Base-by-base conservation (phyloP, 768 basidiomycete genomes). In the Leucocoprinus leucothites region DNA sequence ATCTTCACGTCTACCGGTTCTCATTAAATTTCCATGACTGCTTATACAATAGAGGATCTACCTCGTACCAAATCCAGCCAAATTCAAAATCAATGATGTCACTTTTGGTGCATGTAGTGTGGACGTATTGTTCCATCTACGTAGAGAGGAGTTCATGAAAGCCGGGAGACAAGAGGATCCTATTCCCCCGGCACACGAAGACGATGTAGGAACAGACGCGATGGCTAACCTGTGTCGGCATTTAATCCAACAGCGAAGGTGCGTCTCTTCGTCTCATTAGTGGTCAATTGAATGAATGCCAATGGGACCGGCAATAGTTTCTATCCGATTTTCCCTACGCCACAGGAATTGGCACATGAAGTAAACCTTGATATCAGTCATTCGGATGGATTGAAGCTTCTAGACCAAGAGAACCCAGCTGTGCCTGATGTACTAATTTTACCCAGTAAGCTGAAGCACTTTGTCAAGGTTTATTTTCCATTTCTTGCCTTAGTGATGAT, bases 301-400 rank as follows among this genome's bases (percentile, higher is more conserved):
- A n/a, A n/a, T n/a, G n/a, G n/a, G 1, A 35, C 18, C 11, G 16
- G 19, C 14, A 3, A 18, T 65, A 98, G 94, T 63, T 97, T 97
- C 73, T 99, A 98, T 67, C 97, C 97, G 0, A 70, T 97, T 38
- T 98, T 98, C 69, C 97, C 97, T 8, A 81, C 85, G 1, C 93
- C 97, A 0, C 66, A 77, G 11, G 88, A 89, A 5, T 69, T 88
- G 16, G 75, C 86, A 1, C 76, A 81, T 35, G 93, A 96, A 64
- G 84, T 98, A 55, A 95, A 97, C 65, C 79, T 99, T 38, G 94
- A 97, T 64, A 78, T 97, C 14, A 85, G 89, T 18, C 96, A 98
- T 71, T 80, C 79, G 24, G 71, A 74, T 22, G 69, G 65, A 3
- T 67, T 77, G 26, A 71, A 66, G 19, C 66, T 82, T 31, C 69